Evolutionary conservation across 2,329 filamentous ascomycete species (phyloP).

Genomic region (Lachnellula willkommii): DNA sequence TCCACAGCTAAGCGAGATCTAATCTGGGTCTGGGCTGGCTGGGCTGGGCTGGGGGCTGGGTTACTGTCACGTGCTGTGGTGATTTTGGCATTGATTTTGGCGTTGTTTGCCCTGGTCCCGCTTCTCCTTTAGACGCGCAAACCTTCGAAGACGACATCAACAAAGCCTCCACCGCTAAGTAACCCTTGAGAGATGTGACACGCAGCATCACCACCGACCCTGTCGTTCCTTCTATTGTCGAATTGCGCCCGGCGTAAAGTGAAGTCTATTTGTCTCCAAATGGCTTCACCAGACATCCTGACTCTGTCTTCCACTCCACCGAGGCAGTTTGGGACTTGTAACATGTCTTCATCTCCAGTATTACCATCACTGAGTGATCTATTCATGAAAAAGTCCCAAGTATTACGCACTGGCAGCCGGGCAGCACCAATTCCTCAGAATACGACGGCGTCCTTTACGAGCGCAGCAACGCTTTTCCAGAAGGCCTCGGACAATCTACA

Average conservation of each 20-base stretch:
- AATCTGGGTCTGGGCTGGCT: background rate
- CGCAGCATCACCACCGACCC: conserved; percentile 8
- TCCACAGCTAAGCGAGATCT: conserved; percentile 2
- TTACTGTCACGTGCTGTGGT: conserved; percentile 1
- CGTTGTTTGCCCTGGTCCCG: background rate
- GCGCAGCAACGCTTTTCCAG: conserved; percentile 33
- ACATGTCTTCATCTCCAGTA: conserved; percentile 32
- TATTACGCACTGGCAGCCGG: conserved; percentile 35
- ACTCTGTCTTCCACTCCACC: conserved; percentile 27
- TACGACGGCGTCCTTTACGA: conserved; percentile 38
- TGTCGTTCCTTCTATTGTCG: conserved; percentile 23
- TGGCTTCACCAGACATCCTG: conserved; percentile 36
- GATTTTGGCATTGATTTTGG: background rate
- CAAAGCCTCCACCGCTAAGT: background rate
- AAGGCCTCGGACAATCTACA: conserved; percentile 2
- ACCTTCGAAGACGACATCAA: background rate
- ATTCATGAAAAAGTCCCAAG: conserved; percentile 34
- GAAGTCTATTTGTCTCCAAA: conserved; percentile 24
- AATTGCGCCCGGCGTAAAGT: conserved; percentile 23
- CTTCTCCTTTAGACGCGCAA: background rate
- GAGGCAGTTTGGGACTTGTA: conserved; percentile 15
- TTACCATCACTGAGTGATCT: conserved; percentile 49
- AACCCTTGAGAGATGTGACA: conserved; percentile 6
- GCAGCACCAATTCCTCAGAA: conserved; percentile 35
- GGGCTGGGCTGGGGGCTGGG: background rate